Evolutionary conservation across 2,329 filamentous ascomycete species (phyloP), one percentile per base, ranked within the genome.

Genomic region (Tolypocladium tropicale): DNA sequence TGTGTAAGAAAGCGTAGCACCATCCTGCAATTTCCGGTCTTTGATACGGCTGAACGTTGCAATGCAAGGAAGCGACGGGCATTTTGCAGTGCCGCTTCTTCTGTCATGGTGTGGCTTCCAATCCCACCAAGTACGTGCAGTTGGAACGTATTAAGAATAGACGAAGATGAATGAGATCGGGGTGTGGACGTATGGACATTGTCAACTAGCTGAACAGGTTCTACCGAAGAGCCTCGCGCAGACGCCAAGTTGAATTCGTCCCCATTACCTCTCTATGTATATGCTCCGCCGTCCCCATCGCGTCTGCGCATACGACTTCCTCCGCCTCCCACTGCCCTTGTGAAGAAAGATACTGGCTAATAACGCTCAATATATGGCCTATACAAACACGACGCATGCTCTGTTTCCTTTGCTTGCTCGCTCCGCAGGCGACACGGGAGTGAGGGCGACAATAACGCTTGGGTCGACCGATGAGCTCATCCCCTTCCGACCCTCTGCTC

Each of bases 351-450:
- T 28, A 57, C 43, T 53, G 37, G 30, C 53, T 53, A 39, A 33
- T 53, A 56, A 58, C 53, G 58, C 58, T 57, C 55, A 56, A 62
- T 55, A 62, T 55, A 60, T 61, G 61, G 55, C 57, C 59, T 62
- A 62, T 61, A 56, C 57, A 60, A 58, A 60, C 55, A 54, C 50
- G 52, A 53, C 58, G 53, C 57, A 56, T 30, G 52, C 56, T 39
- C 57, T 60, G 54, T 51, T 53, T 51, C 43, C 12, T n/a, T n/a
- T 46, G 43, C 25, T 52, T 30, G 52, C 49, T 18, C 52, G 16
- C 39, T 48, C n/a, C 43, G 9, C 25, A 10, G 6, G 14, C 9
- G 23, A 11, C 9, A 10, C 7, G 16, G 43, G 18, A 48, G 25
- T 28, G 43, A 48, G 25, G 25, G 25, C 43, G 14, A 2, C 43